Conservation (phyloP, 345 rosid species). For the Acer campestre region DNA sequence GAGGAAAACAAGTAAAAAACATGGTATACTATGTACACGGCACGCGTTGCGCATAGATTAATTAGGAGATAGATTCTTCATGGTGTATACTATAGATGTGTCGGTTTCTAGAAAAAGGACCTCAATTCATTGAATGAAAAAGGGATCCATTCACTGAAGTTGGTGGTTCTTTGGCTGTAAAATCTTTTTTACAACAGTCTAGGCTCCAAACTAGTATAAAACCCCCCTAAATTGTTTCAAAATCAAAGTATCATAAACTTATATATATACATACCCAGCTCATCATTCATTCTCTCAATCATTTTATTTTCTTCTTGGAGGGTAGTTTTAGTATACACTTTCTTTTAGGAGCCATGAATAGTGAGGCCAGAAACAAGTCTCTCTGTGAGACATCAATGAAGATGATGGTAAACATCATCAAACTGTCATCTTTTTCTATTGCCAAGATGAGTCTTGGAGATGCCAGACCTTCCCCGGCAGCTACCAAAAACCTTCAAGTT, state of each 20-base stretch:
- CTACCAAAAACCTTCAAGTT: constrained; percentile 19
- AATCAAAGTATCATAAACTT: constrained; percentile 22
- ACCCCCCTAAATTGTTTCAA: constrained; percentile 11
- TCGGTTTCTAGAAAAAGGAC: neutral
- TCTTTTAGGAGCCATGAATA: constrained; percentile 31
- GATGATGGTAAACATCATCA: constrained; percentile 46
- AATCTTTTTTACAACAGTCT: neutral
- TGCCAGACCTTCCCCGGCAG: constrained; percentile 22
- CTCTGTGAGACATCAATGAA: constrained; percentile 51
- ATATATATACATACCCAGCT: constrained; percentile 8
- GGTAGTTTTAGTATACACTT: neutral
- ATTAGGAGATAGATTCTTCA: constrained; percentile 21
- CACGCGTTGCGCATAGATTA: constrained; percentile 1
- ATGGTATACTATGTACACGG: neutral
- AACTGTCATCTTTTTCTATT: constrained; percentile 51
- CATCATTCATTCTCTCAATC: neutral
- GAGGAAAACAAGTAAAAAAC: neutral
- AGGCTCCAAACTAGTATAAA: neutral
- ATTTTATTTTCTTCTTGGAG: constrained; percentile 3
- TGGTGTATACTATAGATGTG: neutral
- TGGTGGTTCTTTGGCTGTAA: constrained; percentile 5
- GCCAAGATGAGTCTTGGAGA: constrained; percentile 50
- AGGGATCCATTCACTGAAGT: constrained; percentile 20
- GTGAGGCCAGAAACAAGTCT: constrained; percentile 37
- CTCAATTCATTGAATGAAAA: constrained; percentile 15